phyloP scores from a whole-genome alignment of 768 basidiomycete species.

The Daedalea quercina region DNA sequence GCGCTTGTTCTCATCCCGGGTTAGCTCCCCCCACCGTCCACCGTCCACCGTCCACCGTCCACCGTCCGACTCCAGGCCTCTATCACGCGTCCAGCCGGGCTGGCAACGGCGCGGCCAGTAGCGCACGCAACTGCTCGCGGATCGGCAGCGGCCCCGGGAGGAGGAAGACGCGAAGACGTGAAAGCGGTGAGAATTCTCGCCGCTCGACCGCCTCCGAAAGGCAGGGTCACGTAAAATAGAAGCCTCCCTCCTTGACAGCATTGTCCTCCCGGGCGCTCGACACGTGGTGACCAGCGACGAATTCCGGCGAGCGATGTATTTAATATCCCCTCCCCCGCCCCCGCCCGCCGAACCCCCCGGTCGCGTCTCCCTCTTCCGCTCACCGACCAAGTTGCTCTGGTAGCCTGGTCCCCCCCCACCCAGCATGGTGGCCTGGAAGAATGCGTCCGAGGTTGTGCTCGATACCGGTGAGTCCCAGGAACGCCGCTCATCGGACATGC shows the following conservation, averaged over 20 bases:
- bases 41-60: no score
- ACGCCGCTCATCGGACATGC: background rate
- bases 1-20: no score
- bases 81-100: no score
- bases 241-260: background rate
- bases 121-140: no score
- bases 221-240: background rate
- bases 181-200: background rate
- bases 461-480: background rate
- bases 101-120: no score
- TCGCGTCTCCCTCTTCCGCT: background rate
- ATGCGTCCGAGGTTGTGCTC: constrained; percentile 32
- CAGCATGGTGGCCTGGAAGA: constrained; percentile 46
- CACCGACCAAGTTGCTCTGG: background rate
- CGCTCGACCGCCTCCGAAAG: background rate
- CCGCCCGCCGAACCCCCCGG: background rate
- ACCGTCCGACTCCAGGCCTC: no score
- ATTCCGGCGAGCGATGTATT: background rate
- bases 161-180: background rate
- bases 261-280: background rate
- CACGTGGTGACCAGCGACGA: background rate
- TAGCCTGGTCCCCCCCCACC: constrained; percentile 5
- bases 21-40: no score
- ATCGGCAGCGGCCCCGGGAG: no score
- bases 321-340: background rate